Evolutionary conservation across 2,329 filamentous ascomycete genomes (phyloP).

Genomic region (Cladophialophora psammophila): DNA sequence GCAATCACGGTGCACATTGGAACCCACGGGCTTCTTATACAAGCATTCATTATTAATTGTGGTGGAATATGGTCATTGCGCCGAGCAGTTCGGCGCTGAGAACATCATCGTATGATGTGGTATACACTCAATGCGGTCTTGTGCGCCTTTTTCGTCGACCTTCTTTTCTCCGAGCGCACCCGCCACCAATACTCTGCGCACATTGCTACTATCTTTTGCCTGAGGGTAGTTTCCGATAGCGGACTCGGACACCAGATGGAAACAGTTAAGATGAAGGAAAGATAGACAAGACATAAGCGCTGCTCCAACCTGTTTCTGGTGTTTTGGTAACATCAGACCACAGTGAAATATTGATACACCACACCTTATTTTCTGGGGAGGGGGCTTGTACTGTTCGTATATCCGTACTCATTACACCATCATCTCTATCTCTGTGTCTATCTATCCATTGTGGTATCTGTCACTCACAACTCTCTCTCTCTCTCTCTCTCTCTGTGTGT

Average conservation of each 20-base stretch:
- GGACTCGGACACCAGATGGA: not conserved
- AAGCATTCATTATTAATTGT: slow-evolving; percentile 13
- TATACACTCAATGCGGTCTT: slow-evolving; percentile 16
- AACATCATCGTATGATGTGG: slow-evolving; percentile 7
- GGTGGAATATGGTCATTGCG: slow-evolving; percentile 3
- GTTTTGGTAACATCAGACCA: slow-evolving; percentile 1
- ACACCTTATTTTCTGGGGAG: not conserved
- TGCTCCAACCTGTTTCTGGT: not conserved
- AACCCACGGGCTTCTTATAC: slow-evolving; percentile 6
- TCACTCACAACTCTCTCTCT: not conserved
- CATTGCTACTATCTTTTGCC: slow-evolving; percentile 16
- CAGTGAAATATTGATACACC: not conserved
- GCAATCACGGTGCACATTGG: not conserved
- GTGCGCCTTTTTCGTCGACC: slow-evolving; percentile 12
- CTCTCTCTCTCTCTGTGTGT: not conserved
- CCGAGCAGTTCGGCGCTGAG: slow-evolving; percentile 1
- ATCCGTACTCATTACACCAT: slow-evolving; percentile 4
- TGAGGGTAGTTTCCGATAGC: not conserved
- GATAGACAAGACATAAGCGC: slow-evolving; percentile 15
- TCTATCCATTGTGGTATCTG: not conserved
- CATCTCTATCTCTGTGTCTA: not conserved
- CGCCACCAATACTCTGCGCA: slow-evolving; percentile 25
- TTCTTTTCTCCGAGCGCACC: slow-evolving; percentile 23
- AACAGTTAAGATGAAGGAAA: not conserved
- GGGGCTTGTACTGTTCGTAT: not conserved